Conservation (phyloP, 257 asterid species). For the Solanum raphanifolium region DNA sequence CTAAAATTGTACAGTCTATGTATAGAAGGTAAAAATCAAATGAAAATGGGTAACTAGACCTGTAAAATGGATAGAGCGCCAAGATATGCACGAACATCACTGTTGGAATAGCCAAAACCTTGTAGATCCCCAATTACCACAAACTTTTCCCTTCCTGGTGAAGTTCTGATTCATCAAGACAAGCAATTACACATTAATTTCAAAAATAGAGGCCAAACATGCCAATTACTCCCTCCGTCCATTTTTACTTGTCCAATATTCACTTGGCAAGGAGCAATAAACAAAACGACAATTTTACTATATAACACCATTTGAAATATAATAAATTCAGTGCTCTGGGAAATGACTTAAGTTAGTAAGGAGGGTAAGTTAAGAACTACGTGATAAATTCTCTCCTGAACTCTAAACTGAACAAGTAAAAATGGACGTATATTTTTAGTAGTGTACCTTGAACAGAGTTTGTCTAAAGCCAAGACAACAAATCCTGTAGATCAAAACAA, state of each 20-base stretch:
- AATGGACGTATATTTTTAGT: not conserved
- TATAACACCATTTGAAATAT: too few species aligned
- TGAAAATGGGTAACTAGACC: not conserved
- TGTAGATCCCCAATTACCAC: conserved; percentile 59
- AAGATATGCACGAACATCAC: conserved; percentile 51
- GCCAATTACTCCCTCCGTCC: not conserved
- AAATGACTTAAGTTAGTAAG: not conserved
- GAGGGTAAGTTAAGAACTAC: not conserved
- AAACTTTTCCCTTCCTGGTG: conserved; percentile 55
- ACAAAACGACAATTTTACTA: not conserved
- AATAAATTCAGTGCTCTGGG: too few species aligned
- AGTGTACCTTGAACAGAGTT: conserved; percentile 52
- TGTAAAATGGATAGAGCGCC: conserved; percentile 40
- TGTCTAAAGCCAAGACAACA: conserved; percentile 51
- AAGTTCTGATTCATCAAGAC: conserved; percentile 25
- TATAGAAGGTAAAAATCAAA: not conserved
- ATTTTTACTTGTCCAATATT: not conserved
- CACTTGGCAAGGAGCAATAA: not conserved
- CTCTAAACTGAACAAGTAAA: not conserved
- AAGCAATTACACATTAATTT: not conserved
- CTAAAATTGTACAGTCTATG: not conserved
- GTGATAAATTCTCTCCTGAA: not conserved
- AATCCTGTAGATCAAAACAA: conserved; percentile 38
- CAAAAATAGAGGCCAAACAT: not conserved
- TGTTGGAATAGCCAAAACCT: conserved; percentile 64